These are phyloP conservation scores for Mycena vitilis DNA, from an alignment of 768 basidiomycete species.

Conservation along the genomic window DNA sequence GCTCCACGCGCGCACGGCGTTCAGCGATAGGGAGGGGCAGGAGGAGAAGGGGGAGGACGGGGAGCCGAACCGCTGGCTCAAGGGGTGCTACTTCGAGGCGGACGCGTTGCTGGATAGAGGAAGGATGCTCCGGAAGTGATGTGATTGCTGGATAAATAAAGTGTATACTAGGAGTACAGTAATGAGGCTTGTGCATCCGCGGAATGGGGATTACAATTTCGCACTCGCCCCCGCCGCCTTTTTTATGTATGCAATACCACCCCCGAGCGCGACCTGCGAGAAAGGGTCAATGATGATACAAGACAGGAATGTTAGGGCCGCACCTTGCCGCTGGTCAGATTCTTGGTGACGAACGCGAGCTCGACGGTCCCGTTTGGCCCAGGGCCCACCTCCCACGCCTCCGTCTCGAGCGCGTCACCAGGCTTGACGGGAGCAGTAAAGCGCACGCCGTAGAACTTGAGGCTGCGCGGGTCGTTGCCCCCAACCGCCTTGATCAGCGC, in stretches of 20 bases:
- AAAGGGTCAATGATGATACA: background rate
- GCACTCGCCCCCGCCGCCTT: slow-evolving; percentile 48
- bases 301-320: background rate
- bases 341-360: slow-evolving; percentile 71
- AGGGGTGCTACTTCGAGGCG: slow-evolving; percentile 85
- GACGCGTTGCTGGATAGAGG: slow-evolving; percentile 72
- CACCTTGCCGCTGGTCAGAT: slow-evolving; percentile 70
- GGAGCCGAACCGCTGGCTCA: slow-evolving; percentile 84
- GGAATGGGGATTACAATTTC: slow-evolving; percentile 36
- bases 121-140: slow-evolving; percentile 57
- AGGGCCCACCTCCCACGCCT: slow-evolving; percentile 77
- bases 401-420: slow-evolving; percentile 83
- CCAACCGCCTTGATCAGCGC: slow-evolving; percentile 75
- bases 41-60: slow-evolving; percentile 52
- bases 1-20: slow-evolving; percentile 88
- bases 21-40: slow-evolving; percentile 56
- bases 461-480: slow-evolving; percentile 66
- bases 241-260: slow-evolving; percentile 72
- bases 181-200: background rate
- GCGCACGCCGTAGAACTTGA: slow-evolving; percentile 76
- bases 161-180: background rate
- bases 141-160: background rate
- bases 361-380: slow-evolving; percentile 67
- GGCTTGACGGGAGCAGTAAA: slow-evolving; percentile 90
- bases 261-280: slow-evolving; percentile 63